These are phyloP conservation scores for Pyrenochaeta sp. DNA, from an alignment of 2,329 filamentous ascomycete genomes.

Conservation along the genomic window DNA sequence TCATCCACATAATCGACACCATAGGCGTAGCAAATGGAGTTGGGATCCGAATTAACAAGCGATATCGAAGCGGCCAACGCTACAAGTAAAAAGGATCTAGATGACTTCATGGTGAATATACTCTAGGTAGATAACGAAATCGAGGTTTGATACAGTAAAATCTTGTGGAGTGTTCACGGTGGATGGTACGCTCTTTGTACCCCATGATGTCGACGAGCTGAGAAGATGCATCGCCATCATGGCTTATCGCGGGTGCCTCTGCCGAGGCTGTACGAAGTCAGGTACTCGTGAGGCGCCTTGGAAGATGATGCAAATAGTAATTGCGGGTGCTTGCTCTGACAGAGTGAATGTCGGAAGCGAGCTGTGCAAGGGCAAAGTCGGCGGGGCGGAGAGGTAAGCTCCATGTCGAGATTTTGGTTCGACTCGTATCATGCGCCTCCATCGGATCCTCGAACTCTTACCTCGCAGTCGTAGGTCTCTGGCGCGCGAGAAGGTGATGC, in stretches of 20 bases:
- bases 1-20: constrained; percentile 55
- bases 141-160: not conserved
- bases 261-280: constrained; percentile 15
- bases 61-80: constrained; percentile 35
- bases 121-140: constrained; percentile 5
- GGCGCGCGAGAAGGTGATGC: constrained; percentile 7
- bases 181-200: constrained; percentile 31
- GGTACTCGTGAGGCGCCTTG: constrained; percentile 21
- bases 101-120: constrained; percentile 29
- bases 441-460: constrained; percentile 2
- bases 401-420: constrained; percentile 10
- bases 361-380: constrained; percentile 23
- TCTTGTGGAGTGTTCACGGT: too few species aligned
- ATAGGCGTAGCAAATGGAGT: constrained; percentile 45
- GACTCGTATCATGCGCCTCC: constrained; percentile 21
- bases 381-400: constrained; percentile 24
- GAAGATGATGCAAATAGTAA: constrained; percentile 25
- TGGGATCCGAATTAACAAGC: constrained; percentile 27
- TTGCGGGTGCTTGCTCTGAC: constrained; percentile 18
- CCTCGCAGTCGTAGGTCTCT: not conserved
- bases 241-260: constrained; percentile 14
- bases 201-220: constrained; percentile 9
- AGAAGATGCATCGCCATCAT: constrained; percentile 13
- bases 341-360: constrained; percentile 22
- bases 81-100: constrained; percentile 32